These are phyloP conservation scores for Sporothrix schenckii DNA, from an alignment of 2,329 filamentous ascomycete genomes.

Conservation along the genomic window DNA sequence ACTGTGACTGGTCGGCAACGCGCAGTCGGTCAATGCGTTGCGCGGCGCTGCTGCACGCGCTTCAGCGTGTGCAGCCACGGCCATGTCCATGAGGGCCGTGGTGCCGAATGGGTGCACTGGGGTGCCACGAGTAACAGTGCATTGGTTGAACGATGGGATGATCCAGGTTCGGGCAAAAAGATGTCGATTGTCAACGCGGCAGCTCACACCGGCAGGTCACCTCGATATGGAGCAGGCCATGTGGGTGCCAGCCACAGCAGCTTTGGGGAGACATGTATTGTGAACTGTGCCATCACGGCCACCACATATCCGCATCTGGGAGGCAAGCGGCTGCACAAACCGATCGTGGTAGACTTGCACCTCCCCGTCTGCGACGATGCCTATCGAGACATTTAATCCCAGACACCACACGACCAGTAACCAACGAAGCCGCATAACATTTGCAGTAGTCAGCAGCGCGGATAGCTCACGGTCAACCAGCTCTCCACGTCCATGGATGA, in stretches of 20 bases:
- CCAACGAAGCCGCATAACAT: too few relatives aligned
- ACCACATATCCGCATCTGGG: slow-evolving; percentile 64
- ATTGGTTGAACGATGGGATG: slow-evolving; percentile 55
- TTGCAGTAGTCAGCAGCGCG: neutral
- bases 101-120: slow-evolving; percentile 66
- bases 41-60: slow-evolving; percentile 57
- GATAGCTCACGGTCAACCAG: too few relatives aligned
- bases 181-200: slow-evolving; percentile 66
- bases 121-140: slow-evolving; percentile 47
- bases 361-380: slow-evolving; percentile 59
- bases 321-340: slow-evolving; percentile 71
- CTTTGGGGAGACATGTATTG: slow-evolving; percentile 71
- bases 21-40: slow-evolving; percentile 58
- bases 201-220: slow-evolving; percentile 44
- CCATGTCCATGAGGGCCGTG: slow-evolving; percentile 70
- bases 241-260: slow-evolving; percentile 39
- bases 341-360: slow-evolving; percentile 81
- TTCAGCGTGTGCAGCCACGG: slow-evolving; percentile 67
- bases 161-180: slow-evolving; percentile 64
- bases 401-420: neutral
- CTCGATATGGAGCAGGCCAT: slow-evolving; percentile 55
- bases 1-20: slow-evolving; percentile 56
- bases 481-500: neutral
- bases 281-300: slow-evolving; percentile 78
- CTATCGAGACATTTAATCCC: neutral